Base-by-base conservation (phyloP, 2,329 filamentous ascomycete genomes). In the Aschersonia sp. region DNA sequence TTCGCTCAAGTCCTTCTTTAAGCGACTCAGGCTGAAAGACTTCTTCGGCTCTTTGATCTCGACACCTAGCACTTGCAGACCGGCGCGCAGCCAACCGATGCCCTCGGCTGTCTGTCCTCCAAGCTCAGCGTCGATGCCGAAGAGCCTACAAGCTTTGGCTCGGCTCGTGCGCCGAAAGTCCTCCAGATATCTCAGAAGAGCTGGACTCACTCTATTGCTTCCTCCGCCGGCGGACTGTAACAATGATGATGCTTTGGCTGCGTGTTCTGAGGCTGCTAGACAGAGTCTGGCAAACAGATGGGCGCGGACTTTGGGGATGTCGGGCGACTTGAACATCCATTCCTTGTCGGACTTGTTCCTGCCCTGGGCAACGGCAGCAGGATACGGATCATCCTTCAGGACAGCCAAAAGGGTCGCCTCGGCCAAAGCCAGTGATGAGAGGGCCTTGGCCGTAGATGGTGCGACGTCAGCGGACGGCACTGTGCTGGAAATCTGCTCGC, bases 321-420 rank as follows among this genome's bases (percentile, higher is more conserved):
- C 80, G 1, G 90, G 87, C 0, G 87, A 78, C 57, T 85, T 87
- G 63, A 92, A 94, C 88, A 97, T 97, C 90, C 90, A 98, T 55
- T 97, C 90, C 51, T 78, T 87, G 62, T 89, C 87, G 55, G 83
- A 80, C 47, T 82, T 78, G 59, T 94, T 94, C 44, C 89, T 76
- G 49, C 83, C 79, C 57, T 94, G 86, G 1, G 87, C 80, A 2
- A 94, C 83, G 6, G 82, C 77, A 2, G 84, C 81, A 1, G 90
- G 84, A 58, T 96, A 97, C 0, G 90, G 88, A 58, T 98, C 92
- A 60, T 97, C 90, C 57, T 97, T 97, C 45, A 94, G 64, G 1
- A 97, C 87, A 0, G 87, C 87, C 1, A 96, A 76, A 1, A 97
- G 73, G 0, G 89, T 96, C 0, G 89, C 89, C 65, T 96, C 90